A percentile compares a stretch with the other conserved stretches of the same genome.
phyloP scores from a whole-genome alignment of 1,139 yeast genomes.

The Candida tropicalis region DNA sequence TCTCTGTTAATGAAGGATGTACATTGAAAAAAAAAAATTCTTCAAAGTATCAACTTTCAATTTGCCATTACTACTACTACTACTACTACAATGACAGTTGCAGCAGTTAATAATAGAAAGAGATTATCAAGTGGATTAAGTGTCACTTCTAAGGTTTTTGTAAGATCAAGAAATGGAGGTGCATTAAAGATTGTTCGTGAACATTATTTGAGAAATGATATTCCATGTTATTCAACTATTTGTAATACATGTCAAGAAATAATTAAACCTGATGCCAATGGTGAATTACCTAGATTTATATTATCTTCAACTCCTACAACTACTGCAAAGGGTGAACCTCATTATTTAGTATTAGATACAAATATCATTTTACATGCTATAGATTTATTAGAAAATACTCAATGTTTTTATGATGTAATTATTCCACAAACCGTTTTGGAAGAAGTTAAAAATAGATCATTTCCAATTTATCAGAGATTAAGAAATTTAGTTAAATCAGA shows the following conservation, averaged over 20 bases:
- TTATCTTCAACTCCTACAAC: slow-evolving; percentile 54
- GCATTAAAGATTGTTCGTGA: slow-evolving; percentile 93
- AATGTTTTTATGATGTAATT: slow-evolving; percentile 84
- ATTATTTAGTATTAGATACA: slow-evolving; percentile 85
- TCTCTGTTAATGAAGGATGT: too few relatives aligned
- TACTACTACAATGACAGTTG: slow-evolving; percentile 8
- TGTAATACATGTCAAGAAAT: slow-evolving; percentile 66
- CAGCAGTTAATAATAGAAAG: slow-evolving; percentile 33
- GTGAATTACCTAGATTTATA: slow-evolving; percentile 51
- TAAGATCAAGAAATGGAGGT: slow-evolving; percentile 84
- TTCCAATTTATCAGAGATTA: slow-evolving; percentile 84
- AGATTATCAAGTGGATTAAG: slow-evolving; percentile 59
- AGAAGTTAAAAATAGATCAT: slow-evolving; percentile 85
- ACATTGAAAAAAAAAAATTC: not conserved
- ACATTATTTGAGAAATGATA: slow-evolving; percentile 88
- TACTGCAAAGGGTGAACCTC: slow-evolving; percentile 43
- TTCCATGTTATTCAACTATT: slow-evolving; percentile 80
- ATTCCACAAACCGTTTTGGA: slow-evolving; percentile 93
- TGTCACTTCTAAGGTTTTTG: slow-evolving; percentile 89
- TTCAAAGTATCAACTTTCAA: too few relatives aligned
- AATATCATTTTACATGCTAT: slow-evolving; percentile 88
- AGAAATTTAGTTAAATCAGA: slow-evolving; percentile 77
- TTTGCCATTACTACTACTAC: not conserved
- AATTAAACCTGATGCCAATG: slow-evolving; percentile 57
- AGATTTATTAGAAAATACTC: slow-evolving; percentile 78